These are phyloP conservation scores for Termitomyces sp. DNA, from an alignment of 768 basidiomycete genomes.

Conservation along the genomic window DNA sequence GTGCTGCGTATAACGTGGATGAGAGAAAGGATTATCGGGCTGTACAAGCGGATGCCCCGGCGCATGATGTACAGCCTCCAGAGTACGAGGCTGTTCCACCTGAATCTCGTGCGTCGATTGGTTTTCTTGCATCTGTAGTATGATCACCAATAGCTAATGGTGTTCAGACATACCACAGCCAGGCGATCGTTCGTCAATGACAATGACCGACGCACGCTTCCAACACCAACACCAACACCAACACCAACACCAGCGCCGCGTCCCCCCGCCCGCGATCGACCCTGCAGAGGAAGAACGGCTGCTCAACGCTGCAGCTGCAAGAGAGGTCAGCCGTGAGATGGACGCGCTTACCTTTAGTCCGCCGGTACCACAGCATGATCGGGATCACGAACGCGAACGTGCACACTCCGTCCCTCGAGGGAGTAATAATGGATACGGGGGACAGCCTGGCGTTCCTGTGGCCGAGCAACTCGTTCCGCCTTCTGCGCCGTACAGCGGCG, in stretches of 20 bases:
- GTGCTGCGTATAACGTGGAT: background rate
- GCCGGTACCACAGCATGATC: constrained; percentile 11
- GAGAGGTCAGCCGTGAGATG: constrained; percentile 61
- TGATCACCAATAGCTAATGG: background rate
- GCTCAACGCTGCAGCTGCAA: constrained; percentile 63
- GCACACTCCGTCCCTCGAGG: constrained; percentile 12
- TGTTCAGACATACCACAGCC: background rate
- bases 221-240: constrained; percentile 15
- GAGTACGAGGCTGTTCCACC: constrained; percentile 8
- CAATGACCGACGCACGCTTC: constrained; percentile 7
- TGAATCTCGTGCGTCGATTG: constrained; percentile 1
- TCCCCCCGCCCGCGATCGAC: constrained; percentile 34
- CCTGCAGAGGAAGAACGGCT: constrained; percentile 44
- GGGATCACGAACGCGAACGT: no score
- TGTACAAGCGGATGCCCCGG: background rate
- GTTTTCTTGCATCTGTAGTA: background rate
- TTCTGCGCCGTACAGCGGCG: constrained; percentile 31
- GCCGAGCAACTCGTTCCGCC: constrained; percentile 27
- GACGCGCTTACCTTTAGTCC: constrained; percentile 42
- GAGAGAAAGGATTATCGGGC: background rate
- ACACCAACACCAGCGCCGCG: constrained; percentile 16
- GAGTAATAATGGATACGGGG: constrained; percentile 6
- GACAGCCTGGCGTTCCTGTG: background rate
- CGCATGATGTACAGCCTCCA: constrained; percentile 8
- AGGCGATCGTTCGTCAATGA: constrained; percentile 2